Evolutionary conservation across 768 basidiomycete species (phyloP).

Genomic region (Mycena vulgaris): DNA sequence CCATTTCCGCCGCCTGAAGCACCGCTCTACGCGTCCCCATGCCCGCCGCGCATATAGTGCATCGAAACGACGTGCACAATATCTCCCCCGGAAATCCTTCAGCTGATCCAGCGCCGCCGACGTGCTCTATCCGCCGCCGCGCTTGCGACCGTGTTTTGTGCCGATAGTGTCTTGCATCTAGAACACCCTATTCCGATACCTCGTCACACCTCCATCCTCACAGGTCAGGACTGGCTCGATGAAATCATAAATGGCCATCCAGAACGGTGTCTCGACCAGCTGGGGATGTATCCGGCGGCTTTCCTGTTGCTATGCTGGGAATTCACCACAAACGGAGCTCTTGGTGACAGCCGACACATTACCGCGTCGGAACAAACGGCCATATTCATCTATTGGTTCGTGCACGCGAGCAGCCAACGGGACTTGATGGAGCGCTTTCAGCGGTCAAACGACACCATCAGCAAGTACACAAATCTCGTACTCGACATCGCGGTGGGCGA

Average conservation of each 20-base stretch:
- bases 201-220: no score
- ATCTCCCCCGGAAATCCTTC: background rate
- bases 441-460: conserved; percentile 13
- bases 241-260: no score
- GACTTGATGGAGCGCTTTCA: no score
- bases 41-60: background rate
- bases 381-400: conserved; percentile 33
- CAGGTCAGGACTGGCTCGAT: no score
- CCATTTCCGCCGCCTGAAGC: background rate
- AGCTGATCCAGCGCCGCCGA: conserved; percentile 19
- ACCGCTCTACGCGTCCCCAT: background rate
- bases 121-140: background rate
- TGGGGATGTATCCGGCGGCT: conserved; percentile 26
- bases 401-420: no score
- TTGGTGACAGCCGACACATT: conserved; percentile 5
- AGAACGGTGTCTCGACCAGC: conserved; percentile 11
- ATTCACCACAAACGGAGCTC: background rate
- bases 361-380: conserved; percentile 24
- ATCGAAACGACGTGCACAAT: background rate
- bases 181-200: conserved; percentile 22
- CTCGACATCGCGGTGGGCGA: background rate
- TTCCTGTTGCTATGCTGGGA: conserved; percentile 2
- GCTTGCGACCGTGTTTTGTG: conserved; percentile 1
- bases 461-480: background rate
- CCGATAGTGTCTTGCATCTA: conserved; percentile 4